phyloP scores from a whole-genome alignment of 495 filamentous ascomycete species.

The Trichocladium uniseriatum region DNA sequence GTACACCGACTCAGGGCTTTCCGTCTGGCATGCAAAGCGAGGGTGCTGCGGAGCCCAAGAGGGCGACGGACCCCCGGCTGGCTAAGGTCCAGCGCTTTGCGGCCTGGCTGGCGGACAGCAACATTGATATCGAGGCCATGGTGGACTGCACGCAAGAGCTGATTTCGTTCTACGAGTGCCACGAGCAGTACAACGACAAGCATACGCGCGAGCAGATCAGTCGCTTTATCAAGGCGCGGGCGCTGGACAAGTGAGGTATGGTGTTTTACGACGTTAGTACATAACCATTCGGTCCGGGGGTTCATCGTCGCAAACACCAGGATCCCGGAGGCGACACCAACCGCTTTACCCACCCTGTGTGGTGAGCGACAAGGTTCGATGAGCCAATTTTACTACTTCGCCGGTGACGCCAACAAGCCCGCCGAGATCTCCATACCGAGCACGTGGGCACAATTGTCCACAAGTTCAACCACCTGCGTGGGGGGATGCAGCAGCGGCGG shows the following conservation, averaged over 20 bases:
- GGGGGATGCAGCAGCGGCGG: too few species aligned
- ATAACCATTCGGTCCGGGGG: too few species aligned
- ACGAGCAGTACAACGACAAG: conserved; percentile 86
- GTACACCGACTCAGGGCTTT: background rate
- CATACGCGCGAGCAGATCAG: conserved; percentile 53
- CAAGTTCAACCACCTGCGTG: too few species aligned
- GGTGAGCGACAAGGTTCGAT: too few species aligned
- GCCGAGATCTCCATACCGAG: too few species aligned
- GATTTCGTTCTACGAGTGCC: conserved; percentile 87
- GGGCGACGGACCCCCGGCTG: conserved; percentile 29
- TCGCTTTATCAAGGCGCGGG: conserved; percentile 73
- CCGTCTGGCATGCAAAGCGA: conserved; percentile 2
- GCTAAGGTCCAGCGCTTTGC: conserved; percentile 65
- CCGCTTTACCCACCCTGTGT: too few species aligned
- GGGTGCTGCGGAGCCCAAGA: conserved; percentile 11
- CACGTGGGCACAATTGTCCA: too few species aligned
- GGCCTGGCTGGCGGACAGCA: conserved; percentile 84
- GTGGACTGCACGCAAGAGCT: conserved; percentile 93
- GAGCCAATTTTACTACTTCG: too few species aligned
- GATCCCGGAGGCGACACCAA: too few species aligned
- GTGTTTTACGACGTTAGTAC: too few species aligned
- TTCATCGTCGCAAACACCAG: too few species aligned
- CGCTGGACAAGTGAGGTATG: conserved; percentile 55
- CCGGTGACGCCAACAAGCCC: too few species aligned
- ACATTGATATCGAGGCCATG: conserved; percentile 82